A percentile compares a stretch with the other conserved stretches of the same genome.
Conservation (phyloP, 805 yeast genomes). For the Hermanozyma aechmeae region DNA sequence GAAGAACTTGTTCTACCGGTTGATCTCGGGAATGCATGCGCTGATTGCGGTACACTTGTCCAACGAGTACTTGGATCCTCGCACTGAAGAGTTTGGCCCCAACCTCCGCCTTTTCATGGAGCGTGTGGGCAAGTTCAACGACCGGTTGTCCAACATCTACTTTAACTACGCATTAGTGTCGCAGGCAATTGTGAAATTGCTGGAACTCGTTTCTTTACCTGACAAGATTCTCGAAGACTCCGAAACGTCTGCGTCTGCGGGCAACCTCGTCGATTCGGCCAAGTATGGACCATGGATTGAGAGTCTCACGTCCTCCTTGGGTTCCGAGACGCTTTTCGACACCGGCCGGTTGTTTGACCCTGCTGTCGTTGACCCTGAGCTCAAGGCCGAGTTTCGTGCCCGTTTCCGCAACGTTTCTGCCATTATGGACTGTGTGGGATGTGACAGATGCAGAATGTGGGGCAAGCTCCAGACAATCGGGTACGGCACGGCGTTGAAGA, state of each 20-base stretch:
- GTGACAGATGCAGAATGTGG: conserved; percentile 97
- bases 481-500: conserved; percentile 91
- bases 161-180: conserved; percentile 86
- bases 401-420: conserved; percentile 86
- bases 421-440: conserved; percentile 97
- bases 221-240: conserved; percentile 17
- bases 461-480: conserved; percentile 97
- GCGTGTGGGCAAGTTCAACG: conserved; percentile 85
- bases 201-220: conserved; percentile 18
- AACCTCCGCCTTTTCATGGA: conserved; percentile 74
- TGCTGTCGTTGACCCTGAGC: conserved; percentile 32
- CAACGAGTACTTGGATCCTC: conserved; percentile 56
- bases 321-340: conserved; percentile 33
- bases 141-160: conserved; percentile 80
- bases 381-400: conserved; percentile 78
- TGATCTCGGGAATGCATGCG: conserved; percentile 91
- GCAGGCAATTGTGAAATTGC: conserved; percentile 63
- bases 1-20: conserved; percentile 77
- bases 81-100: conserved; percentile 77
- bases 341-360: conserved; percentile 38
- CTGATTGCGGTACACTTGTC: conserved; percentile 90
- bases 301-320: conserved; percentile 5
- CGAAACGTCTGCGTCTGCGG: conserved; percentile 9
- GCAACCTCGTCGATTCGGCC: conserved; percentile 28
- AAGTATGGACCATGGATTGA: conserved; percentile 5